Evolutionary conservation across 2,329 filamentous ascomycete genomes (phyloP), one percentile per base, ranked within the genome.

Genomic region (Penicillium hordei): DNA sequence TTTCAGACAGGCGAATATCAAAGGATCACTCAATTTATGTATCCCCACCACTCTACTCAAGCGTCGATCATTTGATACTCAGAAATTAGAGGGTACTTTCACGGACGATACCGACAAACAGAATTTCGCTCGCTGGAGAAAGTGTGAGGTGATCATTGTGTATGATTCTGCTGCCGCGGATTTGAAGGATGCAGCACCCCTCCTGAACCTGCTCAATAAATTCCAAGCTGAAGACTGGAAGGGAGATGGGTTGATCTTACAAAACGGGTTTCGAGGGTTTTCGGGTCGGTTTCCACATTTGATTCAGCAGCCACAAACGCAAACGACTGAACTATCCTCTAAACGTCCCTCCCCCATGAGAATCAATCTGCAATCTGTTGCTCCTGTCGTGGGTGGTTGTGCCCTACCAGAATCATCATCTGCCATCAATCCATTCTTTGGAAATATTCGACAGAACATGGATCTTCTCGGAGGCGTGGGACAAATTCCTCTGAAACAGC

Each of bases 391-490:
- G 57, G 94, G 93, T 57, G 93, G 93, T 7, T 96, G 96, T 61
- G 84, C 86, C 58, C 86, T 97, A 72, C 94, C 94, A 5, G 68
- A 75, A 1, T 79, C 79, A 39, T 82, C 85, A 0, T 86, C 86
- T 59, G 84, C 86, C 0, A 82, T 86, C 0, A 96, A 95, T 67
- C 93, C 93, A 0, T 97, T 99, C 78, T 97, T 97, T 73, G 87
- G 87, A 60, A 97, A 97, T 63, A 97, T 99, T 66, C 87, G 94
- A 43, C 94, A 97, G 73, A 96, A 97, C 63, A 93, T 95, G 85
- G 94, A 97, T 70, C 81, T 99, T 19, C 89, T 95, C 33, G 92
- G 91, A 64, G 94, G 94, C 21, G 93, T 97, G 12, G 94, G 94
- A 0, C 93, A 96, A 67, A 86, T 88, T 62, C 71, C 84, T 15